Conservation (phyloP, 805 yeast species). For the Suhomyces sp. region DNA sequence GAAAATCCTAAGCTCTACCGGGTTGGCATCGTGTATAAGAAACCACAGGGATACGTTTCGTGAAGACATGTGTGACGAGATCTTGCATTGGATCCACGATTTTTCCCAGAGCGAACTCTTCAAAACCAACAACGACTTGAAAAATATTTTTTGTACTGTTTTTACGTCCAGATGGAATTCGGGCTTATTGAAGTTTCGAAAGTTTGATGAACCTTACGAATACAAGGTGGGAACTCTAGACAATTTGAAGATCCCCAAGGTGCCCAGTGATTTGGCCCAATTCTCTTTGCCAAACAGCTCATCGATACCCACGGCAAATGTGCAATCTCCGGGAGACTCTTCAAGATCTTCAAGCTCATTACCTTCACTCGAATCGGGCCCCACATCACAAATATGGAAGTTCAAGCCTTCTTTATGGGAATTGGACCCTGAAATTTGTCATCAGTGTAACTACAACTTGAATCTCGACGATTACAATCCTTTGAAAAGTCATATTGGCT, state of each 20-base stretch:
- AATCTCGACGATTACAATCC: slow-evolving; percentile 24
- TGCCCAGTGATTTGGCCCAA: slow-evolving; percentile 17
- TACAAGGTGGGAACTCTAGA: slow-evolving; percentile 35
- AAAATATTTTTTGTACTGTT: slow-evolving; percentile 54
- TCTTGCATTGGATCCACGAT: slow-evolving; percentile 62
- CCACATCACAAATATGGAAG: slow-evolving; percentile 28
- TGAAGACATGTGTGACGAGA: slow-evolving; percentile 77
- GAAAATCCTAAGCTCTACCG: slow-evolving; percentile 56
- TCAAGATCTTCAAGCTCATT: neutral
- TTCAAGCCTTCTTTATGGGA: slow-evolving; percentile 46
- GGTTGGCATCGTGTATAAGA: slow-evolving; percentile 63
- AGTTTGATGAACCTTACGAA: slow-evolving; percentile 6
- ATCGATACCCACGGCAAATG: neutral
- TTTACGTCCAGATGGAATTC: slow-evolving; percentile 60
- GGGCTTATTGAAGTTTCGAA: slow-evolving; percentile 37
- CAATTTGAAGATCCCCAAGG: slow-evolving; percentile 37
- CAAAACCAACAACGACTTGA: slow-evolving; percentile 44
- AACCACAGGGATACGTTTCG: slow-evolving; percentile 68
- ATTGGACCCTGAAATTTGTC: slow-evolving; percentile 38
- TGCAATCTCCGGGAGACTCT: neutral
- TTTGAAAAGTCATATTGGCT: slow-evolving; percentile 36
- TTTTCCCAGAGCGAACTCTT: slow-evolving; percentile 53
- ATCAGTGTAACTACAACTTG: slow-evolving; percentile 48
- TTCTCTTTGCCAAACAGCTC: neutral
- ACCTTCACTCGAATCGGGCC: neutral